These are phyloP conservation scores for Aegilops bicornis DNA, from an alignment of 176 grass and related monocot species.

Conservation along the genomic window DNA sequence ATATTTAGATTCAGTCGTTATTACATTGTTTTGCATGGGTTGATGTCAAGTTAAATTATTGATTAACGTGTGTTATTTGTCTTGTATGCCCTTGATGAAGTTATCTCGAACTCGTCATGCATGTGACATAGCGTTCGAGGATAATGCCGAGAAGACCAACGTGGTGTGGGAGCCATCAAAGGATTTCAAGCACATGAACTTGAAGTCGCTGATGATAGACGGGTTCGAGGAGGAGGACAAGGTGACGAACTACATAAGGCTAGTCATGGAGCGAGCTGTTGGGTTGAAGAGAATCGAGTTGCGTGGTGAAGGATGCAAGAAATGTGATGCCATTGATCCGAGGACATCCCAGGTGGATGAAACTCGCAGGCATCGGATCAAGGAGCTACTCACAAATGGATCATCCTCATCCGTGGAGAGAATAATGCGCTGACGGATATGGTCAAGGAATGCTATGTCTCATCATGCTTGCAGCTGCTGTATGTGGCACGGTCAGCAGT, in stretches of 20 bases:
- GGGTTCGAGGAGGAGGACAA: constrained; percentile 6
- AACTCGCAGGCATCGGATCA: not conserved
- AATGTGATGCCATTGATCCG: not conserved
- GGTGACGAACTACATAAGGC: not conserved
- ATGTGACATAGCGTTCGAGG: not conserved
- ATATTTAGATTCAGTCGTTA: not conserved
- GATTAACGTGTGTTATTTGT: not conserved
- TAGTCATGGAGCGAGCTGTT: not conserved
- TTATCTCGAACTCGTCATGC: not conserved
- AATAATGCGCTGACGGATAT: too few relatives aligned
- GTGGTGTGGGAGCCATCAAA: not conserved
- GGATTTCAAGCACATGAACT: not conserved
- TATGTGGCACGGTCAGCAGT: too few relatives aligned
- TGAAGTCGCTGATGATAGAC: not conserved
- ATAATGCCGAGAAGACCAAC: not conserved
- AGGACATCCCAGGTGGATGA: not conserved
- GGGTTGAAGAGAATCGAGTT: not conserved
- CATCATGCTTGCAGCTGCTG: too few relatives aligned
- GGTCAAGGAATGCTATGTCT: too few relatives aligned
- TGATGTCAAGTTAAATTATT: not conserved
- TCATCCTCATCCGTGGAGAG: not conserved
- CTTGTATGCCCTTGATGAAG: not conserved
- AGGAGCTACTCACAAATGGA: not conserved
- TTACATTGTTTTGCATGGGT: not conserved
- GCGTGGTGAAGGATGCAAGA: not conserved